These are phyloP conservation scores for Myxozyma neotropica DNA, from an alignment of 805 yeast species.

Conservation along the genomic window DNA sequence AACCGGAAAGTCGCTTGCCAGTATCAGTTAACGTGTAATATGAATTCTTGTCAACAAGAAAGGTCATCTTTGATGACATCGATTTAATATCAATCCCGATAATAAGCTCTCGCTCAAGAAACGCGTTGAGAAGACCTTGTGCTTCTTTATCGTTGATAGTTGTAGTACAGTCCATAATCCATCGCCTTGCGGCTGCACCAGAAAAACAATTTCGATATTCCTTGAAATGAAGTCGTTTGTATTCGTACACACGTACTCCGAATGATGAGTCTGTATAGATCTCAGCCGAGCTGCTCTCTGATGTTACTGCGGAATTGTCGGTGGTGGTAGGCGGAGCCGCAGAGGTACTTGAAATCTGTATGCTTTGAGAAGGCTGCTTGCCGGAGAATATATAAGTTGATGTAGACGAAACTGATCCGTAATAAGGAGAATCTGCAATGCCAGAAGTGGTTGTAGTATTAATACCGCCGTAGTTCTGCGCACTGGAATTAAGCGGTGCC, in stretches of 20 bases:
- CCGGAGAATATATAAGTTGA: conserved; percentile 4
- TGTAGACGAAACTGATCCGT: not conserved
- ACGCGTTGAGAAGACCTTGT: conserved; percentile 72
- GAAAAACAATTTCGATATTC: conserved; percentile 50
- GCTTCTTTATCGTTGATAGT: conserved; percentile 88
- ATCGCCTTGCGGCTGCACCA: conserved; percentile 80
- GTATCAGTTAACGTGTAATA: conserved; percentile 20
- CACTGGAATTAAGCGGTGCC: not conserved
- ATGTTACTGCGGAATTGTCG: not conserved
- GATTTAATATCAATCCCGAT: conserved; percentile 5
- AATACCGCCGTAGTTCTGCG: not conserved
- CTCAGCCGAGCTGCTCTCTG: not conserved
- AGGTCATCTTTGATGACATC: not conserved
- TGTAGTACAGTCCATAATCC: conserved; percentile 90
- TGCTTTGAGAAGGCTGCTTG: not conserved
- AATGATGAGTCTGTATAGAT: conserved; percentile 8
- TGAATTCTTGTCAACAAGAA: conserved; percentile 11
- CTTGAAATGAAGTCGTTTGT: conserved; percentile 21
- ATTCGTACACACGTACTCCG: conserved; percentile 21
- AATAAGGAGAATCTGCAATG: not conserved
- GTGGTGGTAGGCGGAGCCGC: not conserved
- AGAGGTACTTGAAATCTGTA: not conserved
- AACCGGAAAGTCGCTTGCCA: conserved; percentile 24
- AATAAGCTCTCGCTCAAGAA: conserved; percentile 37
- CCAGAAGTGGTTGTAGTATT: not conserved